Base-by-base conservation (phyloP, 116 monocot species). In the Phalaenopsis hybrid region DNA sequence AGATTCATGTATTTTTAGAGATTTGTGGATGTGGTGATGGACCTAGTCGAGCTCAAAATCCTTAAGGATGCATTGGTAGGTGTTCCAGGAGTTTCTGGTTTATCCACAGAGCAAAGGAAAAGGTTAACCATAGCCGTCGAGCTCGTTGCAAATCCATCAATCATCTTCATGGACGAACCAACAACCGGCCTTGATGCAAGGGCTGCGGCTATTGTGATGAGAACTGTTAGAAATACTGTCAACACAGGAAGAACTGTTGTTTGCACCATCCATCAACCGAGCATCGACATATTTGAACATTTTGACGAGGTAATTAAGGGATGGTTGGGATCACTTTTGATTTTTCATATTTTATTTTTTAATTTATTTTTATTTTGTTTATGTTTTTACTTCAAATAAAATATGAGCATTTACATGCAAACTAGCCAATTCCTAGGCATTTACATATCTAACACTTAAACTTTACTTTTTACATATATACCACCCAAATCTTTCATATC, bases 131-230 rank as follows among this genome's bases (percentile, higher is more conserved):
- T 90, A 25, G 90, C 87, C 15, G 90, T 90, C 33, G 90, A 91
- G 77, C 87, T 91, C 46, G 89, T 91, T 37, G 87, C 91, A 16
- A 91, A 89, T 74, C 91, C 91, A 61, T 90, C 90, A 5, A 90
- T 90, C 45, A 84, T 90, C 51, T 90, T 90, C 85, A 90, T 90
- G 90, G 90, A 90, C 79, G 90, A 90, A 20, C 90, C 90, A 44
- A 90, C 90, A 59, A 86, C 87, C 33, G 87, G 90, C 49, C 87
- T 87, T 21, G 90, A 90, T 83, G 90, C 90, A 70, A 83, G 87
- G 76, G 87, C 90, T 49, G 90, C 90, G 20, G 90, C 90, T 23
- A 87, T 87, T 76, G 90, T 90, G 37, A 87, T 87, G 90, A 85
- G 87, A 75, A 86, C 87, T 37, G 90, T 90, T 13, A 85, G 90